These are phyloP conservation scores for Clathrus columnatus DNA, from an alignment of 768 basidiomycete species.

Conservation along the genomic window DNA sequence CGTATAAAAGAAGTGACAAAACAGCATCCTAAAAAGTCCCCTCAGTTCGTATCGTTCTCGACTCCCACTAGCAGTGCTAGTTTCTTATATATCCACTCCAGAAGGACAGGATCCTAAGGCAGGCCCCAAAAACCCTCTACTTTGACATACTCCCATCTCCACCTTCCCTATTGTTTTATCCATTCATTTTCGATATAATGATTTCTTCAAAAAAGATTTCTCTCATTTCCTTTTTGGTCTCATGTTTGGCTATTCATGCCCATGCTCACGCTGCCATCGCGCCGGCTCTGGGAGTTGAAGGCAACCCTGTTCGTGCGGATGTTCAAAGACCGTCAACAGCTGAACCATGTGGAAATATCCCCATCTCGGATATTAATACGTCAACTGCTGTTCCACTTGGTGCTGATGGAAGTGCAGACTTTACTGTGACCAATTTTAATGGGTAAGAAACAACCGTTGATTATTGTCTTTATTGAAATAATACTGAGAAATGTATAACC, in stretches of 20 bases:
- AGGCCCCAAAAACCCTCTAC: too few relatives aligned
- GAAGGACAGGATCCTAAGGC: not conserved
- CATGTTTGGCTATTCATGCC: not conserved
- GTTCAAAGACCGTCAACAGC: constrained; percentile 23
- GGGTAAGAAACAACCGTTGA: constrained; percentile 24
- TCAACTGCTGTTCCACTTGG: constrained; percentile 21
- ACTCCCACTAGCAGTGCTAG: not conserved
- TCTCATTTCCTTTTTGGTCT: not conserved
- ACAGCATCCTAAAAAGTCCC: not conserved
- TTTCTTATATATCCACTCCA: not conserved
- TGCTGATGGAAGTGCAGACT: constrained; percentile 34
- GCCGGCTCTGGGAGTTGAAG: constrained; percentile 31
- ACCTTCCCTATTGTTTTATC: not conserved
- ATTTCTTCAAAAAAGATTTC: not conserved
- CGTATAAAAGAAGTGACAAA: not conserved
- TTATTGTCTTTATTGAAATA: too few relatives aligned
- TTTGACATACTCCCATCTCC: not conserved
- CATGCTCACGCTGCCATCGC: constrained; percentile 25
- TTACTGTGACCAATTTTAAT: constrained; percentile 38
- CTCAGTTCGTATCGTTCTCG: not conserved
- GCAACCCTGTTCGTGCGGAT: constrained; percentile 18
- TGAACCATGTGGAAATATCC: constrained; percentile 34
- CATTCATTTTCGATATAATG: not conserved
- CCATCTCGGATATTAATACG: constrained; percentile 33
- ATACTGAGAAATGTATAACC: too few relatives aligned